Base-by-base conservation (phyloP, 202 grass and related monocot species). In the Sporobolus alterniflorus region DNA sequence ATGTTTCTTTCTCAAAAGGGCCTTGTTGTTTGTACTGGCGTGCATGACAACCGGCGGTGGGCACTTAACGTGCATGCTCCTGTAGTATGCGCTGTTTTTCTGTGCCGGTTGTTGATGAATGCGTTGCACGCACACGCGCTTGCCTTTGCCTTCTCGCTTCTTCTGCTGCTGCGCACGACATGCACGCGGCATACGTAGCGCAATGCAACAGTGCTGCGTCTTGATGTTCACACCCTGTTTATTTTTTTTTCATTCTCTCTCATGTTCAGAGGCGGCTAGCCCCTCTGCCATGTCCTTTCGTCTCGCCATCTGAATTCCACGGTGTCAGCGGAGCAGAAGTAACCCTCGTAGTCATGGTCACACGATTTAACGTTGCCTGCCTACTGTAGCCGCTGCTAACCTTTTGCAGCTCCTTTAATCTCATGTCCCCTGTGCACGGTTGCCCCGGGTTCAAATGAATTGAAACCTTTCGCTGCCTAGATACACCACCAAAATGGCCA, bases 361-460 rank as follows among this genome's bases (percentile, higher is more conserved):
- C 76, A 74, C 77, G 76, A 85, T 89, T 89, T 89, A 85, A 65
- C 64, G 43, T 28, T 69, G 52, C 87, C 64, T 89, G 66, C 76
- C 76, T 75, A 54, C 25, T 34, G 36, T 8, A 15, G 12, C 76
- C 8, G 62, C 30, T 34, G 76, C 46, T 54, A 67, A 43, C 64
- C 22, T 85, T 81, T 65, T 81, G 87, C 76, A 89, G 74, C 79
- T 72, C 28, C 12, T 78, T 88, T 47, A 67, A 66, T 88, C 87
- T 80, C 33, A 34, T 75, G 42, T 63, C 61, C 81, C 59, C 61
- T 26, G 41, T 25, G 48, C 70, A 33, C 29, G 52, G 52, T 59
- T 75, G 65, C 68, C 54, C 54, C 71, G 16, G 76, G 30, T 54
- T 76, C 12, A 50, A 64, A 85, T 52, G 21, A 76, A 80, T 84